Conservation (phyloP, 371 early-diverging fungal genomes). For the Mucor saturninus region DNA sequence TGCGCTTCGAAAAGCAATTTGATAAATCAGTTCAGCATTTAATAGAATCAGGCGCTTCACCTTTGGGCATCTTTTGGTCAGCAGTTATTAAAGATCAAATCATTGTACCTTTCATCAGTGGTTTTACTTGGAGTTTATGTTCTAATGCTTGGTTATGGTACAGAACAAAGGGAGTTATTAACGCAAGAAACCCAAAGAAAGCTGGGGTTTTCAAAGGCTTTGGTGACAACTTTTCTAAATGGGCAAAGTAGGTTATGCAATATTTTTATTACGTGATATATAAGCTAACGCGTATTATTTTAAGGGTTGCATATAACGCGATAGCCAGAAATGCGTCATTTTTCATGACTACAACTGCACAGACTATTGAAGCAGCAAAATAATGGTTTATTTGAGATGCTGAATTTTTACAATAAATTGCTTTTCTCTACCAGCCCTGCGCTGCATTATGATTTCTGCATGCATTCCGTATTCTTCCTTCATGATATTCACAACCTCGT, state of each 20-base stretch:
- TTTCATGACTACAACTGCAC: slow-evolving; percentile 3
- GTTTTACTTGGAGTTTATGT: slow-evolving; percentile 47
- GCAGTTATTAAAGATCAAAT: slow-evolving; percentile 50
- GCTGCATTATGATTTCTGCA: slow-evolving; percentile 49
- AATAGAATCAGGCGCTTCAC: slow-evolving; percentile 36
- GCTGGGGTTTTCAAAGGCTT: slow-evolving; percentile 33
- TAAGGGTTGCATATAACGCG: slow-evolving; percentile 14
- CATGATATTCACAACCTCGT: slow-evolving; percentile 75
- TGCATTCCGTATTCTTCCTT: slow-evolving; percentile 42
- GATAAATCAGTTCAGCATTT: slow-evolving; percentile 35
- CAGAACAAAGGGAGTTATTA: slow-evolving; percentile 31
- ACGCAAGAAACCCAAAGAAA: slow-evolving; percentile 18
- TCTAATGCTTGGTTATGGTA: slow-evolving; percentile 49
- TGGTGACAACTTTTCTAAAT: slow-evolving; percentile 34
- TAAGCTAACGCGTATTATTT: neutral
- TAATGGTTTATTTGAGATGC: neutral
- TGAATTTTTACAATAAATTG: slow-evolving; percentile 43
- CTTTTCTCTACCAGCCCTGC: slow-evolving; percentile 65
- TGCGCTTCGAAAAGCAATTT: slow-evolving; percentile 53
- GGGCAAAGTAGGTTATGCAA: slow-evolving; percentile 34
- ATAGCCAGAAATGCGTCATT: slow-evolving; percentile 3
- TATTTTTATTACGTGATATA: neutral
- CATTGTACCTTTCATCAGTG: slow-evolving; percentile 50
- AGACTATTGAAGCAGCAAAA: slow-evolving; percentile 4
- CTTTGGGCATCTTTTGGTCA: slow-evolving; percentile 35